Conservation (phyloP, 129 eudicot genomes). For the Lactuca sativa region DNA sequence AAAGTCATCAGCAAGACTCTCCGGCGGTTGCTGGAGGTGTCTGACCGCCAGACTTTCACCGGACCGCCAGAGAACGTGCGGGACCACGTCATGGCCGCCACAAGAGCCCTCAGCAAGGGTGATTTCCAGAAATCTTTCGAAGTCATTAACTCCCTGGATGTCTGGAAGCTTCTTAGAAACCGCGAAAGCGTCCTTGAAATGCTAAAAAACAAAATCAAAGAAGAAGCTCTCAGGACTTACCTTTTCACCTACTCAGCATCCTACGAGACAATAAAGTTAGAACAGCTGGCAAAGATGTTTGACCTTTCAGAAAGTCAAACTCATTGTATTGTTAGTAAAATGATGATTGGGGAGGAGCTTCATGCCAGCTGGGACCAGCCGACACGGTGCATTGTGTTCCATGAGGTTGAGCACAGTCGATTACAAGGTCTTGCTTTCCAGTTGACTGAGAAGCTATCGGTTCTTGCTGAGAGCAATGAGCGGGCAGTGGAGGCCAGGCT, state of each 20-base stretch:
- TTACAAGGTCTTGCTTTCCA: constrained; percentile 82
- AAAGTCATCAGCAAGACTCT: constrained; percentile 84
- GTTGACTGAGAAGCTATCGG: constrained; percentile 68
- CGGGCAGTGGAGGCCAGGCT: constrained; percentile 61
- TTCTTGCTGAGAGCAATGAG: constrained; percentile 82
- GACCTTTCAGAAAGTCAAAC: constrained; percentile 67
- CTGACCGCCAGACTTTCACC: constrained; percentile 77
- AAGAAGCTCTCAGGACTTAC: constrained; percentile 82
- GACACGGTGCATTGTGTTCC: constrained; percentile 72
- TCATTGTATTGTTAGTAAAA: constrained; percentile 68
- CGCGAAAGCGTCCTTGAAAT: constrained; percentile 65
- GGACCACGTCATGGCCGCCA: constrained; percentile 93
- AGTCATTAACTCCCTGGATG: constrained; percentile 76
- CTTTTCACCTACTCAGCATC: constrained; percentile 64
- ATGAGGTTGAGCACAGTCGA: constrained; percentile 73
- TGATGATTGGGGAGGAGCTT: constrained; percentile 90
- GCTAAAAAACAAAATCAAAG: constrained; percentile 79
- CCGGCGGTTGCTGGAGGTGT: constrained; percentile 61
- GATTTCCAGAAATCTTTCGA: constrained; percentile 71
- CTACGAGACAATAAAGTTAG: constrained; percentile 61
- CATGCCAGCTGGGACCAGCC: constrained; percentile 92
- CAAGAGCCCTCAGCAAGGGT: constrained; percentile 81
- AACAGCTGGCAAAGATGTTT: constrained; percentile 80
- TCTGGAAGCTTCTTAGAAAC: constrained; percentile 68
- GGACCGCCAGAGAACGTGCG: constrained; percentile 96